phyloP scores from a whole-genome alignment of 163 green algal genomes.

The Scenedesmus sp. region DNA sequence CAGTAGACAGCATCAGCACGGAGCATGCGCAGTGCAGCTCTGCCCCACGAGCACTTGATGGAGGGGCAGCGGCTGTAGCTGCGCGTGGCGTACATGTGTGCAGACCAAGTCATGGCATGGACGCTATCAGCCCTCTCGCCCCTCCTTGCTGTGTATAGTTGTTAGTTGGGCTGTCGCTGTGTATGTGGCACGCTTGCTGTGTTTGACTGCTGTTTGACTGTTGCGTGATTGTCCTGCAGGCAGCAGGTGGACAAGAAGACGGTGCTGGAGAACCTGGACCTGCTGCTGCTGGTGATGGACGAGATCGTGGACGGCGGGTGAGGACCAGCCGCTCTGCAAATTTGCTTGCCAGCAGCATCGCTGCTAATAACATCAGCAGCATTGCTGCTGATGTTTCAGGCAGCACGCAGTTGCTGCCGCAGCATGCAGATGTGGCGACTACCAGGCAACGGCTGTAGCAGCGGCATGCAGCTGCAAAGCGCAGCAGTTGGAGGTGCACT shows the following conservation, averaged over 20 bases:
- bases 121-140: no score
- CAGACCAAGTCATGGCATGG: no score
- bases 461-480: not conserved
- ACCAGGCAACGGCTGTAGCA: not conserved
- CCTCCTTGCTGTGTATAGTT: no score
- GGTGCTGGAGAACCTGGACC: slow-evolving; percentile 98
- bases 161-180: not conserved
- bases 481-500: not conserved
- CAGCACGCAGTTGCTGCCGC: no score
- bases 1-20: no score
- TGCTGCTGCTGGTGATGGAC: slow-evolving; percentile 96
- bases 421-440: not conserved
- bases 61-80: no score
- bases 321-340: slow-evolving; percentile 8
- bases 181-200: not conserved
- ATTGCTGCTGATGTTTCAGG: not conserved
- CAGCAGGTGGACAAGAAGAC: slow-evolving; percentile 98
- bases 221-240: slow-evolving; percentile 52
- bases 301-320: slow-evolving; percentile 98
- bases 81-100: no score
- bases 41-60: no score
- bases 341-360: not conserved
- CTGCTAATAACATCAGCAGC: not conserved
- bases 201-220: not conserved
- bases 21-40: no score